phyloP scores from a whole-genome alignment of 352 stramenopile genomes.

The Globisporangium paddicum region DNA sequence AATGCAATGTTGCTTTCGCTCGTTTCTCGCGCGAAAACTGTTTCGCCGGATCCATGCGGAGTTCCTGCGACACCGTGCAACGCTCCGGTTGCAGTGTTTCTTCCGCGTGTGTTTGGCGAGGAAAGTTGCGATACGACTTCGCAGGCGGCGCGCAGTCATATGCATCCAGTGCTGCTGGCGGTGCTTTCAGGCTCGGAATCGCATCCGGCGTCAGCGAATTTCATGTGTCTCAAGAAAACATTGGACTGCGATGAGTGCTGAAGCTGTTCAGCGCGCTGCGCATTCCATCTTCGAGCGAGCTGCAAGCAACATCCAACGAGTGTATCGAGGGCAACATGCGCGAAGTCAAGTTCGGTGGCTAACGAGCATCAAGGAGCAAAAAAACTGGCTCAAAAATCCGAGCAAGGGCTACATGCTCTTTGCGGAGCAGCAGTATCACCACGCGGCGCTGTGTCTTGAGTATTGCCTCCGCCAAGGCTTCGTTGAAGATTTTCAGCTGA shows the following conservation, averaged over 20 bases:
- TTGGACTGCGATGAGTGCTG: constrained; percentile 12
- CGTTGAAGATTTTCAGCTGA: constrained; percentile 10
- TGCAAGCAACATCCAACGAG: constrained; percentile 33
- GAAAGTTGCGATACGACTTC: constrained; percentile 20
- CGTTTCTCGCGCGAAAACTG: constrained; percentile 21
- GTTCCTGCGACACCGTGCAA: constrained; percentile 16
- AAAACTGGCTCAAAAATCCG: constrained; percentile 45
- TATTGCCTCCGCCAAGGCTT: constrained; percentile 41
- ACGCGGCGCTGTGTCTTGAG: constrained; percentile 47
- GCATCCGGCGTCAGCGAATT: constrained; percentile 19
- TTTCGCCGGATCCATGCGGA: constrained; percentile 20
- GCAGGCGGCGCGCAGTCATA: constrained; percentile 21
- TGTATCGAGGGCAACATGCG: constrained; percentile 35
- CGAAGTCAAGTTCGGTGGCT: constrained; percentile 32
- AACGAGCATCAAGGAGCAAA: constrained; percentile 24
- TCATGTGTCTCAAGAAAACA: constrained; percentile 13
- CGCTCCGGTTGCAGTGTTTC: constrained; percentile 35
- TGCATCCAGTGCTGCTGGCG: constrained; percentile 52
- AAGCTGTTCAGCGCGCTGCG: constrained; percentile 19
- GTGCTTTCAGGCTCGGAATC: constrained; percentile 20
- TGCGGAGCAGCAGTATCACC: constrained; percentile 24
- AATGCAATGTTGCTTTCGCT: constrained; percentile 34
- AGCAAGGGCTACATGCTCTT: constrained; percentile 45
- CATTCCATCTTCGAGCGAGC: constrained; percentile 18
- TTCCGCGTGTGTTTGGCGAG: constrained; percentile 37